Conservation (phyloP, 2,329 filamentous ascomycete species). For the Lasiodiplodia sp. region DNA sequence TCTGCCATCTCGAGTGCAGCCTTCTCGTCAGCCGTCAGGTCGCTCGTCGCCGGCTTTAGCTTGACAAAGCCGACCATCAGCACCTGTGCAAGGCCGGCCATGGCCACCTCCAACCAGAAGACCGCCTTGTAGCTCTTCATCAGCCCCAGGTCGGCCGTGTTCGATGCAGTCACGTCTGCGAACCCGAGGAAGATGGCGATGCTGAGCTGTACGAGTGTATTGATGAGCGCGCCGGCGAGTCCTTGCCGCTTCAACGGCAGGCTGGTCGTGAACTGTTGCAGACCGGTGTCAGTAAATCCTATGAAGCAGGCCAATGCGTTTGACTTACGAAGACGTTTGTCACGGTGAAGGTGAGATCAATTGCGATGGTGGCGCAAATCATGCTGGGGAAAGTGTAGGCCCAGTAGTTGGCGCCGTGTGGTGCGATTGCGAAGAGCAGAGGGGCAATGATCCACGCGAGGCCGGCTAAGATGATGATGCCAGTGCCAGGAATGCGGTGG, state of each 20-base stretch:
- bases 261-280: conserved; percentile 66
- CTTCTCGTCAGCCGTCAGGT: conserved; percentile 31
- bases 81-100: conserved; percentile 31
- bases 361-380: conserved; percentile 73
- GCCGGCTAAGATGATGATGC: conserved; percentile 69
- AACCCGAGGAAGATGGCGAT: conserved; percentile 76
- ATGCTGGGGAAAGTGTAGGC: conserved; percentile 75
- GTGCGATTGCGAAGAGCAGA: conserved; percentile 70
- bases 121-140: conserved; percentile 67
- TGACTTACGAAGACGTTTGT: conserved; percentile 68
- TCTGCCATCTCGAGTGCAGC: conserved; percentile 20
- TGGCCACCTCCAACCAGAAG: conserved; percentile 70
- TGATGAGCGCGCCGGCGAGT: conserved; percentile 74
- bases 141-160: conserved; percentile 53
- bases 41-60: conserved; percentile 30
- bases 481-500: conserved; percentile 68
- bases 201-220: conserved; percentile 73
- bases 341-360: conserved; percentile 79
- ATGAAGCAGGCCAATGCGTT: neutral
- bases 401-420: conserved; percentile 69
- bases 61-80: conserved; percentile 30
- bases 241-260: conserved; percentile 73
- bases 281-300: neutral
- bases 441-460: conserved; percentile 65
- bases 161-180: conserved; percentile 67